Percentiles rank a stretch among this genome's conserved stretches.
phyloP scores from a whole-genome alignment of 1,284 basidiomycete species.

The Macrocystidia cucumis region DNA sequence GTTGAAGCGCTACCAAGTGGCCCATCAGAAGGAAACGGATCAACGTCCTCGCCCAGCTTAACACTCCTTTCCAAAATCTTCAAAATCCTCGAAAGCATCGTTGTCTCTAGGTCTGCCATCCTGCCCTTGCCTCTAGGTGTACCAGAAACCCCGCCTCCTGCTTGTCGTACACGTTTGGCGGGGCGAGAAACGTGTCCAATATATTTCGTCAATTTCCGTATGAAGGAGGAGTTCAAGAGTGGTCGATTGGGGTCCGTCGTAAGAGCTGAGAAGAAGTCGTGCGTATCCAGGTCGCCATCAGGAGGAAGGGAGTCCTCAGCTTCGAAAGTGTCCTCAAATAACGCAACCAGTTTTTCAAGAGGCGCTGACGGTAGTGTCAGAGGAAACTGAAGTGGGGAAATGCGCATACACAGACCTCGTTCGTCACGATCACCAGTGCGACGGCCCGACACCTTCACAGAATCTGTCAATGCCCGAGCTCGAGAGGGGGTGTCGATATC shows the following conservation, averaged over 20 bases:
- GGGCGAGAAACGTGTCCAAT: slow-evolving; percentile 60
- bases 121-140: slow-evolving; percentile 44
- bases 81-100: slow-evolving; percentile 54
- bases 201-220: slow-evolving; percentile 64
- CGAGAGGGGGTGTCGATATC: slow-evolving; percentile 25
- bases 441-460: slow-evolving; percentile 39
- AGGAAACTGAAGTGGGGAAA: slow-evolving; percentile 1
- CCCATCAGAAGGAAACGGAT: slow-evolving; percentile 43
- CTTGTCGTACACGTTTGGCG: slow-evolving; percentile 47
- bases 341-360: slow-evolving; percentile 60
- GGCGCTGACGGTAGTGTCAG: slow-evolving; percentile 36
- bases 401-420: slow-evolving; percentile 40
- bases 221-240: slow-evolving; percentile 47
- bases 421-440: slow-evolving; percentile 72
- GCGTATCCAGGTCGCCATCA: slow-evolving; percentile 52
- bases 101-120: slow-evolving; percentile 59
- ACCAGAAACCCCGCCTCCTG: slow-evolving; percentile 29
- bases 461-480: slow-evolving; percentile 18
- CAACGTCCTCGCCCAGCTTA: slow-evolving; percentile 61
- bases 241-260: slow-evolving; percentile 52
- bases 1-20: slow-evolving; percentile 15
- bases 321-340: slow-evolving; percentile 83
- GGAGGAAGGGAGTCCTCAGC: slow-evolving; percentile 77
- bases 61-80: slow-evolving; percentile 75
- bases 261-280: slow-evolving; percentile 62